These are phyloP conservation scores for Rhazya stricta DNA, from an alignment of 257 asterid species.

Conservation along the genomic window DNA sequence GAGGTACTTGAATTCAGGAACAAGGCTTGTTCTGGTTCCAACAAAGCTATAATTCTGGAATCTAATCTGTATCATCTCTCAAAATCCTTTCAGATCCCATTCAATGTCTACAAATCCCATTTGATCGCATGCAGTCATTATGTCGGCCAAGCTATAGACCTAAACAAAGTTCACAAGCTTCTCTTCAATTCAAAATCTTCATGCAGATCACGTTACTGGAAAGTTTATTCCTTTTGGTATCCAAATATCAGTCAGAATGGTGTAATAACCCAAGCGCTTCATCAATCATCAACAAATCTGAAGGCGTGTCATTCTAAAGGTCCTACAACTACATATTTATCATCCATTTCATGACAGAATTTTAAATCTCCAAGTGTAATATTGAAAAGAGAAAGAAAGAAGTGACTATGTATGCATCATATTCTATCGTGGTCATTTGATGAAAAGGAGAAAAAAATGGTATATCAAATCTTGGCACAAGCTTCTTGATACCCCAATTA, in stretches of 20 bases:
- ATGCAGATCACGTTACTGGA: background rate
- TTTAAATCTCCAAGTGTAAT: background rate
- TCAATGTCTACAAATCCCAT: background rate
- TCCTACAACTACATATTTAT: background rate
- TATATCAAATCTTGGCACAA: background rate
- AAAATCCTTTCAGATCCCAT: background rate
- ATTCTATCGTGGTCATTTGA: background rate
- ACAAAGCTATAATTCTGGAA: background rate
- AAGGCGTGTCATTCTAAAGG: background rate
- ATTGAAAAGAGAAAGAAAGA: background rate
- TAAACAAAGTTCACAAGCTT: conserved; percentile 1
- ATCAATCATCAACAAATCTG: background rate
- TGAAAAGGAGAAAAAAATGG: background rate
- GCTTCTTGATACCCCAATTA: background rate
- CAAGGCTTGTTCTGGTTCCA: background rate
- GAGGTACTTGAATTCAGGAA: background rate
- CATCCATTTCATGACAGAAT: background rate
- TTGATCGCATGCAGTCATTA: background rate
- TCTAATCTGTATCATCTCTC: background rate
- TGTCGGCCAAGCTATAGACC: background rate
- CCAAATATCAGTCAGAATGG: background rate
- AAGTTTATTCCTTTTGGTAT: background rate
- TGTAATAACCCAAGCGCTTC: background rate
- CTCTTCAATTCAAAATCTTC: background rate
- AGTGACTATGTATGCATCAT: background rate